These are phyloP conservation scores for Aspergillus ustus DNA, from an alignment of 2,329 filamentous ascomycete species.

Conservation along the genomic window DNA sequence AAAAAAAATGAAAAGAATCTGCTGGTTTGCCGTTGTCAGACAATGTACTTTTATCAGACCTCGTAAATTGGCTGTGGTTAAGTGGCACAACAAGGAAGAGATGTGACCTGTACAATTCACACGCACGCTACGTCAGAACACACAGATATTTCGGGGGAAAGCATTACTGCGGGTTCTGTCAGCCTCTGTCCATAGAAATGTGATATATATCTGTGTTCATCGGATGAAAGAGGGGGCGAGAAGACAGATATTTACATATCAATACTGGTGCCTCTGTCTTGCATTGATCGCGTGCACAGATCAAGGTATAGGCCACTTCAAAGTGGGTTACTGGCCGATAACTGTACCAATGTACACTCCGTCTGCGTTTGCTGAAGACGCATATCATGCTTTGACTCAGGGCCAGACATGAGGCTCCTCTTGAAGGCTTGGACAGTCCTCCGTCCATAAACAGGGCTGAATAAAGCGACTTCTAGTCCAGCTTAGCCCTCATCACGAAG, in stretches of 20 bases:
- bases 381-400: neutral
- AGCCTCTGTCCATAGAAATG: neutral
- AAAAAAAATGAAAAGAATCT: constrained; percentile 1
- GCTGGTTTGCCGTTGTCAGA: neutral
- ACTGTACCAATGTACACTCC: neutral
- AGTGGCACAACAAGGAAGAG: neutral
- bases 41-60: neutral
- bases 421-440: neutral
- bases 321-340: neutral
- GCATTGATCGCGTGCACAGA: neutral
- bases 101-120: constrained; percentile 10
- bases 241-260: neutral
- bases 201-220: neutral
- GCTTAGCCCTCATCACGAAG: too few species aligned
- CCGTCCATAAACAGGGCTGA: neutral
- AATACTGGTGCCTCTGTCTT: neutral
- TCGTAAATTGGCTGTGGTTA: neutral
- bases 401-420: neutral
- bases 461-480: neutral
- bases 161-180: neutral
- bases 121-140: neutral
- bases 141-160: neutral
- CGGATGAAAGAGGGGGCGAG: neutral
- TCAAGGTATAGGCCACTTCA: neutral
- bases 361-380: neutral